Evolutionary conservation across 345 rosid species (phyloP).

Genomic region (Mercurialis annua): DNA sequence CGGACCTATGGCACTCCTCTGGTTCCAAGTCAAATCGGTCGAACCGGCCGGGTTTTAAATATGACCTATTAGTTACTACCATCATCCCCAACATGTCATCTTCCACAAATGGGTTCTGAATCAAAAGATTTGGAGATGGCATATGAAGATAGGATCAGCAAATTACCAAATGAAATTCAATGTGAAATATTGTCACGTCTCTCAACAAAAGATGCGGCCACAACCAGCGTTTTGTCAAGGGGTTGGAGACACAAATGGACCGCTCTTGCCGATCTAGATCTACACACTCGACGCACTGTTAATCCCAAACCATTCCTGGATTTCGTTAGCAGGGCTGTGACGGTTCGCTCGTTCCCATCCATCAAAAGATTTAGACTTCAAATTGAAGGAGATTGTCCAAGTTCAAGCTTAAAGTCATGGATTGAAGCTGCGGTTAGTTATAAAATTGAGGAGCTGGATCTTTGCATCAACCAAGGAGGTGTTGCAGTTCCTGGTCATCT

Average conservation of each 20-base stretch:
- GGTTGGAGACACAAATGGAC: neutral
- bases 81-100: too few relatives aligned
- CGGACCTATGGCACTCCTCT: too few relatives aligned
- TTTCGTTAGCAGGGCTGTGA: neutral
- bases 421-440: neutral
- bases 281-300: neutral
- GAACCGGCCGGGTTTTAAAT: too few relatives aligned
- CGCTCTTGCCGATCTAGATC: neutral
- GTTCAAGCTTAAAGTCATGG: neutral
- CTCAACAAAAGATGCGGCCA: neutral
- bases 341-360: neutral
- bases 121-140: too few relatives aligned
- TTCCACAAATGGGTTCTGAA: too few relatives aligned
- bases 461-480: neutral
- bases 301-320: too few relatives aligned
- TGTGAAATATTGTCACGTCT: neutral
- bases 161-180: too few relatives aligned
- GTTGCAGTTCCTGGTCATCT: neutral
- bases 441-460: neutral
- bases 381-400: neutral
- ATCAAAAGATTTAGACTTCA: neutral
- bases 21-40: too few relatives aligned
- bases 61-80: too few relatives aligned
- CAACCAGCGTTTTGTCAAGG: neutral
- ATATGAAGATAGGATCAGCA: too few relatives aligned